Base-by-base conservation (phyloP, 1,284 basidiomycete genomes). In the Trichosporon sp. region DNA sequence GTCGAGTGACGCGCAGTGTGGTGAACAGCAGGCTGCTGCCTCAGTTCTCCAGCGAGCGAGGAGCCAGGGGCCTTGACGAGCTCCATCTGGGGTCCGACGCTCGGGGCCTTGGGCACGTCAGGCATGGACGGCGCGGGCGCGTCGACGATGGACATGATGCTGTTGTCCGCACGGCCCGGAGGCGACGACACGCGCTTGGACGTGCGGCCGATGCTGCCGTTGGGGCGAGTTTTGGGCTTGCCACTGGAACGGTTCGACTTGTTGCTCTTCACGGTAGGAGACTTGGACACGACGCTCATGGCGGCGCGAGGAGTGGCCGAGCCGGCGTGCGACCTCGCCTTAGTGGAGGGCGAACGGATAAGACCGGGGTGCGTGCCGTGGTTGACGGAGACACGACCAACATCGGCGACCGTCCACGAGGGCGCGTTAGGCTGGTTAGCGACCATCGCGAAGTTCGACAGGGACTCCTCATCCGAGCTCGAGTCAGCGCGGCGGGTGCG, bases 101-200 rank as follows among this genome's bases (percentile, higher is more conserved):
- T 75, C 1, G 82, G 82, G 0, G 82, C 82, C 69, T 81, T 82
- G 32, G 82, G 81, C 0, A 83, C 78, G 11, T 83, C 81, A 6
- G 78, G 78, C 81, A 83, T 80, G 11, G 70, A 67, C 9, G 82
- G 80, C 11, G 73, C 65, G 0, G 73, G 65, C n/a, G 69, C 32
- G 62, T 80, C 76, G 13, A 78, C 74, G 0, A 80, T 72, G 9
- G 77, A 73, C 80, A 81, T 80, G 72, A 80, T 79, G 67, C 68
- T 79, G 56, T 67, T 67, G 25, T 34, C 60, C 5, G 42, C 27
- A n/a, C 72, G 68, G 7, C 73, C 74, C n/a, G 71, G 71, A 9
- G 72, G 70, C 23, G 73, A 72, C 44, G 73, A 75, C 35, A 72
- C 70, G 13, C 65, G 11, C 15, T 68, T 68, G 9, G 77, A 70